phyloP scores from a whole-genome alignment of 371 early-diverging fungal genomes.

The Vavraia culicis region DNA sequence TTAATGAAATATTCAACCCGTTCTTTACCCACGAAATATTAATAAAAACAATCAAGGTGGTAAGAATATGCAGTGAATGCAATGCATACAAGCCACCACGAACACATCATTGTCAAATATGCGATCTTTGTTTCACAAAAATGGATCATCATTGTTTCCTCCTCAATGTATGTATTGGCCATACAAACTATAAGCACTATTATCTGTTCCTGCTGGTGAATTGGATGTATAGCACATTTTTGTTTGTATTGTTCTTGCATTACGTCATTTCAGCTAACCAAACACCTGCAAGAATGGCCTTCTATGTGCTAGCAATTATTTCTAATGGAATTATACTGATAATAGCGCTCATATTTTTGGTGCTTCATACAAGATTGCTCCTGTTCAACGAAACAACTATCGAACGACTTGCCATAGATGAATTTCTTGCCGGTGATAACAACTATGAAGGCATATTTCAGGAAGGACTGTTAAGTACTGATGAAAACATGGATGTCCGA shows the following conservation, averaged over 20 bases:
- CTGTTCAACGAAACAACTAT: constrained; percentile 71
- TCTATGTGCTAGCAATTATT: constrained; percentile 45
- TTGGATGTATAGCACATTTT: constrained; percentile 11
- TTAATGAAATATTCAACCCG: constrained; percentile 17
- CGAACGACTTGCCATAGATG: constrained; percentile 47
- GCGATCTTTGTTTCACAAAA: constrained; percentile 38
- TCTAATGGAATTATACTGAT: neutral
- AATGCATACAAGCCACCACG: constrained; percentile 42
- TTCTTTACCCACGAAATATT: constrained; percentile 24
- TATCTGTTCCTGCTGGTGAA: constrained; percentile 28
- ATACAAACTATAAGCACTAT: constrained; percentile 40
- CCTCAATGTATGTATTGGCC: constrained; percentile 36
- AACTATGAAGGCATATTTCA: constrained; percentile 44
- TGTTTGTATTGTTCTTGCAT: constrained; percentile 8
- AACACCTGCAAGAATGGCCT: constrained; percentile 40
- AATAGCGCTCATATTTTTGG: constrained; percentile 34
- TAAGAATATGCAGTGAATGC: constrained; percentile 34
- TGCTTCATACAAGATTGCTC: constrained; percentile 58
- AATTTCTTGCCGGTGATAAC: constrained; percentile 24
- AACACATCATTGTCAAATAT: constrained; percentile 41
- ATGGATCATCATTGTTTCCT: constrained; percentile 40
- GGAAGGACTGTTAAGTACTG: constrained; percentile 51
- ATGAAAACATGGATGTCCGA: constrained; percentile 47
- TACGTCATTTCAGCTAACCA: neutral
- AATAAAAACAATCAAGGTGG: constrained; percentile 4